These are phyloP conservation scores for Entomortierella beljakovae DNA, from an alignment of 192 early-diverging fungal genomes.

Conservation along the genomic window DNA sequence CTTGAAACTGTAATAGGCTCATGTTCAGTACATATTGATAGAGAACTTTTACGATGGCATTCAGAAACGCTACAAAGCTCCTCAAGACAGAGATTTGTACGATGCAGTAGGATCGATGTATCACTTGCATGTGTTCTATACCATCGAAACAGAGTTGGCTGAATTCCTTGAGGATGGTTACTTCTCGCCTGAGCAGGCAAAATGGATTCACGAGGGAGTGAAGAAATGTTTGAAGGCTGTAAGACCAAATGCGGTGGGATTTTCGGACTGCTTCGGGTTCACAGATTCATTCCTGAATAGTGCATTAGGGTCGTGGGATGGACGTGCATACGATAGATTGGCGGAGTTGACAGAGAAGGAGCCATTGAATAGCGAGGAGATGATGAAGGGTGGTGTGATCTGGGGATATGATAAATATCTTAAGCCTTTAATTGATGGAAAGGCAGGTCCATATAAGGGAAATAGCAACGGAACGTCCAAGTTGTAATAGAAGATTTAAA, in stretches of 20 bases:
- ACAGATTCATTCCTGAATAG: slow-evolving; percentile 83
- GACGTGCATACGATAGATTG: slow-evolving; percentile 76
- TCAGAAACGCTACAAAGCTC: slow-evolving; percentile 44
- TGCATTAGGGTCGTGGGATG: slow-evolving; percentile 80
- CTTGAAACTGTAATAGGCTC: slow-evolving; percentile 62
- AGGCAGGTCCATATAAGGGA: slow-evolving; percentile 27
- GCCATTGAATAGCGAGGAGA: slow-evolving; percentile 46
- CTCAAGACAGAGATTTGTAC: slow-evolving; percentile 41
- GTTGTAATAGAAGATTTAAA: too few species aligned
- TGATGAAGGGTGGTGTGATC: slow-evolving; percentile 53
- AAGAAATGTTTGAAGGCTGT: slow-evolving; percentile 68
- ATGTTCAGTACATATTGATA: slow-evolving; percentile 81
- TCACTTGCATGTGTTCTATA: slow-evolving; percentile 68
- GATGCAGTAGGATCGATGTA: slow-evolving; percentile 58
- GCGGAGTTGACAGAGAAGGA: slow-evolving; percentile 49
- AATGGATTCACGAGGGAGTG: slow-evolving; percentile 60
- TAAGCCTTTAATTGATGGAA: slow-evolving; percentile 38
- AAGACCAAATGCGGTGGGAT: slow-evolving; percentile 79
- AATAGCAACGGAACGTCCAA: slow-evolving; percentile 13
- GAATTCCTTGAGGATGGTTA: slow-evolving; percentile 69
- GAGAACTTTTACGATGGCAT: slow-evolving; percentile 69
- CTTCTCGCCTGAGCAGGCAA: slow-evolving; percentile 59
- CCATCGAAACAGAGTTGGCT: slow-evolving; percentile 72
- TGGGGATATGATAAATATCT: slow-evolving; percentile 62
- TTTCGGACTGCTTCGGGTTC: slow-evolving; percentile 84